These are phyloP conservation scores for Vachellia pachyceras DNA, from an alignment of 306 rosid genomes.

Conservation along the genomic window DNA sequence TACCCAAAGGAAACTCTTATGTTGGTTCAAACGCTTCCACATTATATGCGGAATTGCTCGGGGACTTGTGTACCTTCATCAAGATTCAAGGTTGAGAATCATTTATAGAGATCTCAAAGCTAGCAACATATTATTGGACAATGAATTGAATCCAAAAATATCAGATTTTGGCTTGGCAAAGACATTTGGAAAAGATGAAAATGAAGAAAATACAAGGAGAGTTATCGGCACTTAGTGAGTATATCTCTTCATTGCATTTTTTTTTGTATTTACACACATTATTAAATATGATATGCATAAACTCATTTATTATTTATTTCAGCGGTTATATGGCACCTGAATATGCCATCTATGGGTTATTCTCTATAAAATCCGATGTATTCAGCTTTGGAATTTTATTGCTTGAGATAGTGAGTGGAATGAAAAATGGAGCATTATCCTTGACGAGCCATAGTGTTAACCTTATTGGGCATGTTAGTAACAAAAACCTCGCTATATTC, in stretches of 20 bases:
- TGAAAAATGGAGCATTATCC: not conserved
- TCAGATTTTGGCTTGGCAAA: not conserved
- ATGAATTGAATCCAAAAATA: not conserved
- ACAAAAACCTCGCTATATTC: not conserved
- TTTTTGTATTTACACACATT: not conserved
- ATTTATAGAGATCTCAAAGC: constrained; percentile 3
- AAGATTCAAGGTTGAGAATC: not conserved
- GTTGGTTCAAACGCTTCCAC: not conserved
- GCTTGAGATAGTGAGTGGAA: not conserved
- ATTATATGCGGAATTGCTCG: not conserved
- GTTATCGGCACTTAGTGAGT: not conserved
- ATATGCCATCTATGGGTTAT: not conserved
- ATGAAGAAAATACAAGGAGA: not conserved
- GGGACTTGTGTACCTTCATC: not conserved
- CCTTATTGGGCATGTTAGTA: not conserved
- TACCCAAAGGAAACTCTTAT: not conserved
- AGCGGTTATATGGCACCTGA: not conserved
- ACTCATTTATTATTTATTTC: not conserved
- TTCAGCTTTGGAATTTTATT: not conserved
- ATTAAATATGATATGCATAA: not conserved
- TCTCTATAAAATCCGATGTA: not conserved
- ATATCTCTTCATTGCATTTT: not conserved
- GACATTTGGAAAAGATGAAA: not conserved
- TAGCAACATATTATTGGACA: not conserved
- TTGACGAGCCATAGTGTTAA: not conserved